These are phyloP conservation scores for Epichloe coenophiala DNA, from an alignment of 2,329 filamentous ascomycete genomes.

Conservation along the genomic window DNA sequence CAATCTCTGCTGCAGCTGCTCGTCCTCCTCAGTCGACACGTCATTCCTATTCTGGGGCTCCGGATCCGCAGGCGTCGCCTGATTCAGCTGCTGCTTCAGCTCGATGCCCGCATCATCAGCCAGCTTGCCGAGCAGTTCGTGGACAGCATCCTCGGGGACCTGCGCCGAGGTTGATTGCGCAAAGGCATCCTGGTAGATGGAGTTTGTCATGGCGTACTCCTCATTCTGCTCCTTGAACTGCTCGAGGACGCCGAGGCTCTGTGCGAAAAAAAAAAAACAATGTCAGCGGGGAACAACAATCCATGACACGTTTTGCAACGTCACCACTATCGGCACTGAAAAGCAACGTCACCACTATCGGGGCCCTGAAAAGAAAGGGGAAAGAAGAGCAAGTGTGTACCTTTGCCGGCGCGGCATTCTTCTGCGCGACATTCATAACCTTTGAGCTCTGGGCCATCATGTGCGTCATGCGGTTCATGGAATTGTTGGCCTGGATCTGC, in stretches of 20 bases:
- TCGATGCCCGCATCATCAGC: conserved; percentile 82
- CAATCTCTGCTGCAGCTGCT: conserved; percentile 52
- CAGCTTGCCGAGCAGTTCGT: conserved; percentile 71
- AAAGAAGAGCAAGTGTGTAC: conserved; percentile 15
- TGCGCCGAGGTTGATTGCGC: conserved; percentile 60
- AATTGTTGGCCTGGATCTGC: conserved; percentile 51
- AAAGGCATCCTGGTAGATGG: conserved; percentile 79
- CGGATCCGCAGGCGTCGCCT: conserved; percentile 39
- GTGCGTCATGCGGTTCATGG: conserved; percentile 51
- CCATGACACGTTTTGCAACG: too few relatives aligned
- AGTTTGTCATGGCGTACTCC: conserved; percentile 50
- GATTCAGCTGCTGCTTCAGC: conserved; percentile 58
- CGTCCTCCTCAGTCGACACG: conserved; percentile 66
- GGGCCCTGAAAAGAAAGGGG: neutral
- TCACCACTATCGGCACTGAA: too few relatives aligned
- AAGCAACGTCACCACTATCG: neutral
- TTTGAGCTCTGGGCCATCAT: conserved; percentile 48
- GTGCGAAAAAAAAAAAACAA: neutral
- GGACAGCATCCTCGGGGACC: conserved; percentile 71
- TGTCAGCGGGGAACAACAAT: too few relatives aligned
- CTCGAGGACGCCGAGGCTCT: conserved; percentile 45
- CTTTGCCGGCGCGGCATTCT: conserved; percentile 44
- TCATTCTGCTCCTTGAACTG: conserved; percentile 50
- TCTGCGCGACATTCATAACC: conserved; percentile 45
- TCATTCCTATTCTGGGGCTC: conserved; percentile 45